These are phyloP conservation scores for Solanum paucissectum DNA, from an alignment of 257 asterid genomes.

Conservation along the genomic window DNA sequence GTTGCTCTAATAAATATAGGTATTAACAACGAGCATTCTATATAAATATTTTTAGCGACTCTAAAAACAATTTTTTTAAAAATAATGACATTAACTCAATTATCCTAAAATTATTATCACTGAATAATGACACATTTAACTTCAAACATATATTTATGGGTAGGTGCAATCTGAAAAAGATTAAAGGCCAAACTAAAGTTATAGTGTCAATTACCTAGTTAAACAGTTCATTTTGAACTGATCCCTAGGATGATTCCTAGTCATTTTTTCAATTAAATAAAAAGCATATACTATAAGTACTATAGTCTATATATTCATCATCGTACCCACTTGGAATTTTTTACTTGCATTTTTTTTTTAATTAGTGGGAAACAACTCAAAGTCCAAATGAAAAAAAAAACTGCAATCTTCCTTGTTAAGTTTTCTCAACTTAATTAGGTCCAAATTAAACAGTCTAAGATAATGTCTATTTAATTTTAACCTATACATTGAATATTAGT, in stretches of 20 bases:
- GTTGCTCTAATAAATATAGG: no score
- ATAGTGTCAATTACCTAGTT: background rate
- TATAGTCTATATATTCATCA: background rate
- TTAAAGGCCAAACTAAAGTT: background rate
- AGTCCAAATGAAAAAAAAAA: background rate
- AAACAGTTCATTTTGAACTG: background rate
- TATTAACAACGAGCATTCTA: no score
- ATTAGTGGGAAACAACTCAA: background rate
- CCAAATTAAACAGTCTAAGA: background rate
- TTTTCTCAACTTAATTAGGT: background rate
- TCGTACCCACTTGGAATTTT: background rate
- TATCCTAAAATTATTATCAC: no score
- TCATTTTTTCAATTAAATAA: background rate
- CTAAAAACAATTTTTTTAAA: no score
- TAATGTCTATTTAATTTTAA: background rate
- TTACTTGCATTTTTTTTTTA: background rate
- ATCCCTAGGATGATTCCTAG: conserved; percentile 1
- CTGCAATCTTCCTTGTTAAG: background rate
- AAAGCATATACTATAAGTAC: background rate
- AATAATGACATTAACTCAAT: no score
- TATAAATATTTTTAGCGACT: no score
- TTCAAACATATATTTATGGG: background rate
- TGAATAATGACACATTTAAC: background rate
- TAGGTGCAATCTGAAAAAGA: background rate
- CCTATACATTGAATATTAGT: background rate